Evolutionary conservation across 805 yeast species (phyloP), one percentile per base, ranked within the genome.

Genomic region (Yarrowia sp.): DNA sequence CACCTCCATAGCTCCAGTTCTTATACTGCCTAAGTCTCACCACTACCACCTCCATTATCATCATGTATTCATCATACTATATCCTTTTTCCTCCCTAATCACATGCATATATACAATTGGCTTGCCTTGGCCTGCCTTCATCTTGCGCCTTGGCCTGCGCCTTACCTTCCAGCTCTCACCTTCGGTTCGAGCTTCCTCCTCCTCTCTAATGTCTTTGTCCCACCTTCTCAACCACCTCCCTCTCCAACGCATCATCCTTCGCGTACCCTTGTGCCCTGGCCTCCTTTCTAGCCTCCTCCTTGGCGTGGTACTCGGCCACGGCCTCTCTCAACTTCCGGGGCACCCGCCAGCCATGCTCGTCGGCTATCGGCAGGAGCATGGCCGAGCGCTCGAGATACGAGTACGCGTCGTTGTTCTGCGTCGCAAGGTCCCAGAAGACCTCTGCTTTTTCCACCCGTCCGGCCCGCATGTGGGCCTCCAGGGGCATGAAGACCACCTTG

Each of bases 401-500:
- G n/a, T 48, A 63, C 7, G 48, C 56, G 48, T 63, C 67, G 19
- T 63, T 63, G 56, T 38, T 63, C 3, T 40, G 38, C n/a, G 48
- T 26, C n/a, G 67, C 67, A 22, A 48, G 14, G 46, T 38, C 36
- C 67, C 67, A 63, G 40, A 63, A 63, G 16, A 38, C 48, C 19
- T 38, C 48, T 15, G 67, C 67, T 46, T 40, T 63, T 5, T 46
- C 48, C 8, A 40, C 10, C 11, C 56, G 56, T 19, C 56, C 56
- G 2, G 56, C 67, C 5, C 50, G 41, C 36, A 63, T 22, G 26
- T 48, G 67, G 8, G 67, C 67, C 15, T 38, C 45, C 48, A 63
- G 56, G 1, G 67, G 67, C 10, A 63, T 38, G 48, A 63, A 63
- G 10, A 63, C 67, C 40, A 49, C 55, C 48, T 63, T 63, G 56